Evolutionary conservation across 75 land plant species (phyloP).

Genomic region (Azolla pinnata): DNA sequence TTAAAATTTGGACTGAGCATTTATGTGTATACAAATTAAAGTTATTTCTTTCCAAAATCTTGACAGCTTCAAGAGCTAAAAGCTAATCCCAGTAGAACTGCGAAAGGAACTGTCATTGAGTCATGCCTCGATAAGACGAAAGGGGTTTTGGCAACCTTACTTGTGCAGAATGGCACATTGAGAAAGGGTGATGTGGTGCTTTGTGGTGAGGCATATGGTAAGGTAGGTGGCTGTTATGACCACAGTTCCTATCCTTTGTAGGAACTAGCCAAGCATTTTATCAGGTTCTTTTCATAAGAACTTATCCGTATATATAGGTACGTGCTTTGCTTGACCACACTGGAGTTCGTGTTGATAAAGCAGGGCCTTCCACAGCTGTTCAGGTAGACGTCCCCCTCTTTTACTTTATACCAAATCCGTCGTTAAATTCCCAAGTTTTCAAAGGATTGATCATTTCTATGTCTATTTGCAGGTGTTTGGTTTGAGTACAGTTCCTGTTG

Average conservation of each 20-base stretch:
- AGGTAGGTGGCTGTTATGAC: constrained; percentile 37
- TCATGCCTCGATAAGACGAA: constrained; percentile 82
- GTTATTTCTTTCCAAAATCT: background rate
- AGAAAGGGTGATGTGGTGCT: constrained; percentile 81
- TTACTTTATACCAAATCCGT: background rate
- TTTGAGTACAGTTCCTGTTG: constrained; percentile 72
- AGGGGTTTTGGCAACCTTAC: constrained; percentile 86
- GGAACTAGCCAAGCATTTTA: background rate
- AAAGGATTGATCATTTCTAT: background rate
- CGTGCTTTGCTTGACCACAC: constrained; percentile 89
- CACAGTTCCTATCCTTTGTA: too few relatives aligned
- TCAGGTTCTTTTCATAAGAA: background rate
- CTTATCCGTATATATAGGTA: constrained; percentile 39
- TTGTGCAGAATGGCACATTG: constrained; percentile 98
- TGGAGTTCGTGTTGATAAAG: constrained; percentile 71
- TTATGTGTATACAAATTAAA: constrained; percentile 1
- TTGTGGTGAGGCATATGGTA: constrained; percentile 95
- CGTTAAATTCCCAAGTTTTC: background rate
- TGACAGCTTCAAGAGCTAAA: constrained; percentile 91
- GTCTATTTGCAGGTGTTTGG: constrained; percentile 62
- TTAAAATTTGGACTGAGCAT: too few relatives aligned
- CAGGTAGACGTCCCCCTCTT: constrained; percentile 44
- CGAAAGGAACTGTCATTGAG: constrained; percentile 95
- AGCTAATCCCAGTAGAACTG: constrained; percentile 87
- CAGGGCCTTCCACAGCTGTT: constrained; percentile 85